phyloP scores from a whole-genome alignment of 2,329 filamentous ascomycete species.

The Tothia fuscella region DNA sequence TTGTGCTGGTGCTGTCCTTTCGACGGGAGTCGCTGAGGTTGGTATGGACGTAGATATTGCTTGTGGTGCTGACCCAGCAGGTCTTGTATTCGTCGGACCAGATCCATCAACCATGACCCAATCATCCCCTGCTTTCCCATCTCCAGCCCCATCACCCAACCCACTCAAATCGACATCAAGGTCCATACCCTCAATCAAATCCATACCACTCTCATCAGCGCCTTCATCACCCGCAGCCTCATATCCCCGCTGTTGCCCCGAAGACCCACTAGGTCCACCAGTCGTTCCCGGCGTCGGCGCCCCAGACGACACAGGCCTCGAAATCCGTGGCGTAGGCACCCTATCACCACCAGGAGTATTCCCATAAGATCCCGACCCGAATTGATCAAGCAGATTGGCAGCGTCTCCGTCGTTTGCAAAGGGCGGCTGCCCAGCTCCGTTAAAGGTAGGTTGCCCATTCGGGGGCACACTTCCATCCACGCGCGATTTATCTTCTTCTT shows the following conservation, averaged over 20 bases:
- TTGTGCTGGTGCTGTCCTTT: neutral
- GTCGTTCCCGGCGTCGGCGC: constrained; percentile 44
- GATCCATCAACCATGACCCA: constrained; percentile 62
- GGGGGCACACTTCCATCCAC: too few relatives aligned
- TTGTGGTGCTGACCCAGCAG: neutral
- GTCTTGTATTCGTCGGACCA: neutral
- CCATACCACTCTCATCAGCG: constrained; percentile 3
- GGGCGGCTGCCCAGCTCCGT: constrained; percentile 6
- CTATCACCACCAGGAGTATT: constrained; percentile 49
- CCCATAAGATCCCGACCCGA: constrained; percentile 50
- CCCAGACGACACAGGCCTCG: constrained; percentile 35
- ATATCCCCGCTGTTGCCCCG: constrained; percentile 7
- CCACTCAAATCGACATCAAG: constrained; percentile 47
- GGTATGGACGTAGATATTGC: neutral
- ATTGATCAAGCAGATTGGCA: constrained; percentile 55
- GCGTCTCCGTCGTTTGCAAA: constrained; percentile 27
- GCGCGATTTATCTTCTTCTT: constrained; percentile 38
- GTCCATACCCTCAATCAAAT: constrained; percentile 25
- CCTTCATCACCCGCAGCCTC: neutral
- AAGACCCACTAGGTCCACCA: constrained; percentile 34
- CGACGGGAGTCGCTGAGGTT: neutral
- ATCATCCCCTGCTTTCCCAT: too few relatives aligned
- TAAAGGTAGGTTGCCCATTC: constrained; percentile 5
- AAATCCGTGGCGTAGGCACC: constrained; percentile 44
- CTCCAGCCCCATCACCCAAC: constrained; percentile 28